Evolutionary conservation across 768 basidiomycete genomes (phyloP).

Genomic region (Crassisporium funariophilum): DNA sequence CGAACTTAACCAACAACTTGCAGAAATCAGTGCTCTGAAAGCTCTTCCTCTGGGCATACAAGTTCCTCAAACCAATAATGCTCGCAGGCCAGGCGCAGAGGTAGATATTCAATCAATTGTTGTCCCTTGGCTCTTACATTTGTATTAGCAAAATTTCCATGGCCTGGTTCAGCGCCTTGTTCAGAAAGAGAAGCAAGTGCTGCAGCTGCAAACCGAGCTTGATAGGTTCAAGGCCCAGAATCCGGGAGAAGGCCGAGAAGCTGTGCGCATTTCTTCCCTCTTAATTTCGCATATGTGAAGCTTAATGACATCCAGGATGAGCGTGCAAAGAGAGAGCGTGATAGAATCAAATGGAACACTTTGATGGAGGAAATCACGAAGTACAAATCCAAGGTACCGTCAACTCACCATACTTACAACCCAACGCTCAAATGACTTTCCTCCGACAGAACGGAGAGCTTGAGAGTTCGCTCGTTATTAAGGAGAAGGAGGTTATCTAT

Average conservation of each 20-base stretch:
- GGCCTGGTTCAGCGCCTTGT: constrained; percentile 80
- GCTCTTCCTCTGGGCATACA: constrained; percentile 45
- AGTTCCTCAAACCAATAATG: constrained; percentile 37
- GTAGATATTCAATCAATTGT: constrained; percentile 32
- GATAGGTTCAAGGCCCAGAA: constrained; percentile 61
- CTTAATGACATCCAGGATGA: constrained; percentile 54
- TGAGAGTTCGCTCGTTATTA: constrained; percentile 46
- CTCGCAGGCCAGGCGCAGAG: constrained; percentile 58
- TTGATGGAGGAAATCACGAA: constrained; percentile 75
- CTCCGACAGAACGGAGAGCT: constrained; percentile 59
- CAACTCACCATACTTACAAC: neutral
- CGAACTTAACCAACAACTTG: constrained; percentile 63
- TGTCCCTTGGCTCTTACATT: constrained; percentile 6
- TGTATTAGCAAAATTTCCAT: constrained; percentile 54
- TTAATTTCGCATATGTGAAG: neutral
- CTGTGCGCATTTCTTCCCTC: constrained; percentile 42
- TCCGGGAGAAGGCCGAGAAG: constrained; percentile 57
- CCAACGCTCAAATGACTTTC: constrained; percentile 3
- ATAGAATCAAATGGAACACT: constrained; percentile 69
- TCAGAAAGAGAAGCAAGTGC: constrained; percentile 84
- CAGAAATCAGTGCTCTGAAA: constrained; percentile 67
- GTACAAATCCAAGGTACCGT: constrained; percentile 65
- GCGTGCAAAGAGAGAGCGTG: constrained; percentile 73
- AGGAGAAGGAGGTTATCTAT: constrained; percentile 74
- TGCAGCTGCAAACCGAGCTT: constrained; percentile 71